These are phyloP conservation scores for Hypsizygus ulmarius DNA, from an alignment of 1,284 basidiomycete species.

Conservation along the genomic window DNA sequence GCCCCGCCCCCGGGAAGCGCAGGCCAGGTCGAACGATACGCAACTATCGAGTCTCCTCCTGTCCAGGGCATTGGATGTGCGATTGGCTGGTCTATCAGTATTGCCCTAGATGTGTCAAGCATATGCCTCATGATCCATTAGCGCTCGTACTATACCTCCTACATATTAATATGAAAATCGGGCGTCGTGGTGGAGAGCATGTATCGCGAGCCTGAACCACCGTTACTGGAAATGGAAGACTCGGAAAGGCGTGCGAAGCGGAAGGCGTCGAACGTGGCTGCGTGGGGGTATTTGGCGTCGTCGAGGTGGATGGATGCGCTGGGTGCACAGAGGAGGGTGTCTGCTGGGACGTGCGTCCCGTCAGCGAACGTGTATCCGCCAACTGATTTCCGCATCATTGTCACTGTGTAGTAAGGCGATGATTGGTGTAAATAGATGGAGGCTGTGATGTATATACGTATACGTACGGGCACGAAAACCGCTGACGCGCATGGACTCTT, in stretches of 20 bases:
- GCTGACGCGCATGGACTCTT: constrained; percentile 29
- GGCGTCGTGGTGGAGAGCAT: constrained; percentile 14
- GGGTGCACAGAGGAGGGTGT: constrained; percentile 20
- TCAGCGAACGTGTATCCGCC: constrained; percentile 28
- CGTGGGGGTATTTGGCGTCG: constrained; percentile 8
- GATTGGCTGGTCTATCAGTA: too few species aligned
- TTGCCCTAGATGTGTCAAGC: too few species aligned
- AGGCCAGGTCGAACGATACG: too few species aligned
- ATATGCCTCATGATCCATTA: too few species aligned
- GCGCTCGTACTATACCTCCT: too few species aligned
- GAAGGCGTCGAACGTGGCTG: constrained; percentile 16
- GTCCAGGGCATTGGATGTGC: too few species aligned
- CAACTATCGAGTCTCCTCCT: too few species aligned
- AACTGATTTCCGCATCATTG: constrained; percentile 22
- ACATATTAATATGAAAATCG: constrained; percentile 15
- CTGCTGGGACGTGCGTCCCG: constrained; percentile 25
- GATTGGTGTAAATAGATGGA: background rate
- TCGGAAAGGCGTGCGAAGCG: constrained; percentile 10
- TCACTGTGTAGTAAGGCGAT: constrained; percentile 18
- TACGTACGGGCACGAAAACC: constrained; percentile 16
- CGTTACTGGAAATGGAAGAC: background rate
- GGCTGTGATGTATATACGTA: constrained; percentile 8
- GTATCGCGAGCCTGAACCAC: constrained; percentile 6
- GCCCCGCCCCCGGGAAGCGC: too few species aligned
- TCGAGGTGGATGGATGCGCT: constrained; percentile 15